These are phyloP conservation scores for Hericium coralloides DNA, from an alignment of 768 basidiomycete genomes.

Conservation along the genomic window DNA sequence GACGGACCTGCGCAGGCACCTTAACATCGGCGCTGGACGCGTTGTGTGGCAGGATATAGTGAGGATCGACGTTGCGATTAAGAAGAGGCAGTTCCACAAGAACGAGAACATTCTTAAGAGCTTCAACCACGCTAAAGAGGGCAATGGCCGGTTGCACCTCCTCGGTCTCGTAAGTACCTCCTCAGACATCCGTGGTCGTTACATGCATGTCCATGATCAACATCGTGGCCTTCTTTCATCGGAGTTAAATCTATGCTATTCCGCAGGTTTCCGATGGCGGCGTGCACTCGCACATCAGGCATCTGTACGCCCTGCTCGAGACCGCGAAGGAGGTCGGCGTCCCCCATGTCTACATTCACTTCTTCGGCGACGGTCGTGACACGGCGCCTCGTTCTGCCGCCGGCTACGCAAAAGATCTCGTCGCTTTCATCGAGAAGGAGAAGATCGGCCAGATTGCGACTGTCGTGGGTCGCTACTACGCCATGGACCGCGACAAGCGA, in stretches of 20 bases:
- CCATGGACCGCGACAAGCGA: conserved; percentile 95
- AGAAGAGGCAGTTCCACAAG: conserved; percentile 82
- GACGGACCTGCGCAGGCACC: conserved; percentile 44
- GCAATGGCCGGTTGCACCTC: conserved; percentile 80
- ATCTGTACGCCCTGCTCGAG: conserved; percentile 85
- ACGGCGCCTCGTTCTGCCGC: conserved; percentile 82
- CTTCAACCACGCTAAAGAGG: conserved; percentile 71
- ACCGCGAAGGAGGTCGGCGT: conserved; percentile 82
- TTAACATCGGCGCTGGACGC: conserved; percentile 92
- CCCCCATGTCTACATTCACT: conserved; percentile 85
- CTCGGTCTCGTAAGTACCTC: conserved; percentile 63
- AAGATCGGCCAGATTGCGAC: conserved; percentile 77
- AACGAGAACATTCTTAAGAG: conserved; percentile 62
- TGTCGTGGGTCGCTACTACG: conserved; percentile 86
- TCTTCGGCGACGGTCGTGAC: conserved; percentile 91
- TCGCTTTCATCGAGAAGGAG: conserved; percentile 70
- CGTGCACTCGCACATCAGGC: conserved; percentile 92
- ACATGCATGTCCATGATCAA: conserved; percentile 1
- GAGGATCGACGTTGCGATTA: conserved; percentile 85
- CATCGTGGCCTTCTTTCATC: neutral
- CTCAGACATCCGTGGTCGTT: neutral
- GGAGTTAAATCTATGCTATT: neutral
- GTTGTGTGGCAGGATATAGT: conserved; percentile 99
- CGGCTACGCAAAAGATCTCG: conserved; percentile 67
- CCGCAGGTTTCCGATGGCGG: conserved; percentile 84